Percentiles rank a stretch among this genome's conserved stretches.
Evolutionary conservation across 805 yeast genomes (phyloP).

Genomic region (Kluyveromyces starmeri): DNA sequence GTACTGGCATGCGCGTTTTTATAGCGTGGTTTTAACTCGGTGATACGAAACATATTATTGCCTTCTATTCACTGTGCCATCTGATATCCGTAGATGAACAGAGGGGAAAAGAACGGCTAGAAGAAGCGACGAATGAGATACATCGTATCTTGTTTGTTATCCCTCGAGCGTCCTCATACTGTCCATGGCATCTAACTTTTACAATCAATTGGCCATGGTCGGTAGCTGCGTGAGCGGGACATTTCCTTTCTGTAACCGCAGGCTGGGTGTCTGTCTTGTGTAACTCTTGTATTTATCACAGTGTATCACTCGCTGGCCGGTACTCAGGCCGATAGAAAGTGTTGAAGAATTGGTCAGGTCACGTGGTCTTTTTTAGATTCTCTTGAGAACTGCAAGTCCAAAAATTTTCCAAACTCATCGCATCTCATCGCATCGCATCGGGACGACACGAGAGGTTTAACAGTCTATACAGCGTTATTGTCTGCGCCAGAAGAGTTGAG

Average conservation of each 20-base stretch:
- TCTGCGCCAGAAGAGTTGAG: no score
- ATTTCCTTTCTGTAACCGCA: slow-evolving; percentile 4
- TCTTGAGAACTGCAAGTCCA: no score
- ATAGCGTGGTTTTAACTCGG: slow-evolving; percentile 7
- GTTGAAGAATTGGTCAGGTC: no score
- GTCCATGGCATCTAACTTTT: slow-evolving; percentile 18
- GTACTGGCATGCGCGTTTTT: background rate
- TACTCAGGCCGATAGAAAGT: no score
- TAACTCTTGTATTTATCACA: background rate
- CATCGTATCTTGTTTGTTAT: no score
- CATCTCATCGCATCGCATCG: no score
- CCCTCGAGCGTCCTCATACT: slow-evolving; percentile 33
- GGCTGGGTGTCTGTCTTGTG: background rate
- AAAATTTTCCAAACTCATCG: slow-evolving; percentile 9
- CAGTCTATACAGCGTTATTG: no score
- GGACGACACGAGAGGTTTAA: no score
- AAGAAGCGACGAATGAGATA: slow-evolving; percentile 13
- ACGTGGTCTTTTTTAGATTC: no score
- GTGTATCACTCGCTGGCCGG: no score
- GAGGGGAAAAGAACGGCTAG: slow-evolving; percentile 35
- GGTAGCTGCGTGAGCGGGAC: slow-evolving; percentile 30
- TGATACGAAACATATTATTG: slow-evolving; percentile 27
- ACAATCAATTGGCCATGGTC: slow-evolving; percentile 20
- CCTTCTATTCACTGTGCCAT: slow-evolving; percentile 34
- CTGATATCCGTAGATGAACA: slow-evolving; percentile 27